A percentile compares a stretch with the other conserved stretches of the same genome.
Conservation (phyloP, 192 early-diverging fungal genomes). For the Chytriomyces confervae region DNA sequence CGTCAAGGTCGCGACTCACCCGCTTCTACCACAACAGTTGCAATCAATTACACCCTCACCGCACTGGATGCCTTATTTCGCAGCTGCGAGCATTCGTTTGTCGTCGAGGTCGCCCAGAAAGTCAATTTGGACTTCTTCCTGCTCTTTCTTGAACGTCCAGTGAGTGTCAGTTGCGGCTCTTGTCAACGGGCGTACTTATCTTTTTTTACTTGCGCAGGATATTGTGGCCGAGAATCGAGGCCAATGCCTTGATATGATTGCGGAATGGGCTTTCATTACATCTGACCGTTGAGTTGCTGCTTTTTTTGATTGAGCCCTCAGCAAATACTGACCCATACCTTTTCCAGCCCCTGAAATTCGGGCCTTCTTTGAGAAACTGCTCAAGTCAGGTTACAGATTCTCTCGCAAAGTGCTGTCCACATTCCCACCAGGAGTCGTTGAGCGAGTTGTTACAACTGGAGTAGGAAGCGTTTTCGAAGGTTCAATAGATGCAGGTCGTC, state of each 20-base stretch:
- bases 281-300: slow-evolving; percentile 4
- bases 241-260: slow-evolving; percentile 33
- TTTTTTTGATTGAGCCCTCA: not conserved
- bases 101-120: slow-evolving; percentile 8
- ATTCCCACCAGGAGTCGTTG: not conserved
- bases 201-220: slow-evolving; percentile 7
- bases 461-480: not conserved
- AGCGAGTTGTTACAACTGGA: not conserved
- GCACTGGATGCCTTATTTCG: slow-evolving; percentile 30
- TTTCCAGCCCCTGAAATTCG: slow-evolving; percentile 24
- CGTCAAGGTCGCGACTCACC: not conserved
- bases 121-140: slow-evolving; percentile 21
- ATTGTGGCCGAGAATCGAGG: slow-evolving; percentile 34
- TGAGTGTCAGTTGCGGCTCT: not conserved
- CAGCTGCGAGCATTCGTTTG: slow-evolving; percentile 35
- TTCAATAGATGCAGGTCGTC: not conserved
- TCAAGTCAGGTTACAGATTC: slow-evolving; percentile 31
- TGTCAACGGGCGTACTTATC: not conserved
- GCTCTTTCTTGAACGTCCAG: slow-evolving; percentile 23
- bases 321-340: not conserved
- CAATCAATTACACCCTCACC: slow-evolving; percentile 30
- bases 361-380: slow-evolving; percentile 25
- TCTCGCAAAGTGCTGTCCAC: not conserved
- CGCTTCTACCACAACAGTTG: slow-evolving; percentile 17
- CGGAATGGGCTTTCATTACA: slow-evolving; percentile 18